These are phyloP conservation scores for Fusarium sp. DNA, from an alignment of 2,329 filamentous ascomycete species.

Conservation along the genomic window DNA sequence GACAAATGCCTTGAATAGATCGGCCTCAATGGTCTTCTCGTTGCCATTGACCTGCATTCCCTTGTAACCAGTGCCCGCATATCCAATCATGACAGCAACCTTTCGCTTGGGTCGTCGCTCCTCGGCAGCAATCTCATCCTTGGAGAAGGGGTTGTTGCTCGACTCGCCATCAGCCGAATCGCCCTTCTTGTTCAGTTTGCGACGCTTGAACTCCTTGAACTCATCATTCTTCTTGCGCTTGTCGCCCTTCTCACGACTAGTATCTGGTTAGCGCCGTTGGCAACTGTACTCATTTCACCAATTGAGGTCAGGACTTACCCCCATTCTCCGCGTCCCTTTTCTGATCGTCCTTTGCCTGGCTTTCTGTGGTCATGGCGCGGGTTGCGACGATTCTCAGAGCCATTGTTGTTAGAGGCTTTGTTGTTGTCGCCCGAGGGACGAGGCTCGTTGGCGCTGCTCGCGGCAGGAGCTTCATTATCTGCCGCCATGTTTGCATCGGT, in stretches of 20 bases:
- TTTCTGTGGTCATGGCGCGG: slow-evolving; percentile 45
- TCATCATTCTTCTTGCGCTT: slow-evolving; percentile 54
- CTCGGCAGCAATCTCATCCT: slow-evolving; percentile 89
- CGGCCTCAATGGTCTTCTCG: slow-evolving; percentile 95
- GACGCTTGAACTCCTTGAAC: slow-evolving; percentile 55
- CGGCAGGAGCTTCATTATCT: slow-evolving; percentile 45
- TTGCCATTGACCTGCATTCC: slow-evolving; percentile 90
- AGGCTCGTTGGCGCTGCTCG: slow-evolving; percentile 36
- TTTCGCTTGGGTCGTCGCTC: slow-evolving; percentile 92
- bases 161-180: slow-evolving; percentile 45
- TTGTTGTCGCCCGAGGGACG: slow-evolving; percentile 36
- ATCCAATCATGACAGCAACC: slow-evolving; percentile 94
- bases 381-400: slow-evolving; percentile 43
- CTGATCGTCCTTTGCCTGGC: slow-evolving; percentile 44
- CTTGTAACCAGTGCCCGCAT: slow-evolving; percentile 95
- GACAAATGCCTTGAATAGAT: slow-evolving; percentile 92
- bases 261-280: slow-evolving; percentile 50
- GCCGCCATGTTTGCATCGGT: slow-evolving; percentile 50
- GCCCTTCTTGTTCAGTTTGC: slow-evolving; percentile 53
- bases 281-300: slow-evolving; percentile 23
- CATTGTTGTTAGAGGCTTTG: slow-evolving; percentile 23
- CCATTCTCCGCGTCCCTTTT: slow-evolving; percentile 47
- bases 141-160: slow-evolving; percentile 62
- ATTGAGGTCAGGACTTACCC: slow-evolving; percentile 36
- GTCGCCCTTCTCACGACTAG: slow-evolving; percentile 51